Conservation (phyloP, 768 basidiomycete genomes). For the Suillus fuscotomentosus region DNA sequence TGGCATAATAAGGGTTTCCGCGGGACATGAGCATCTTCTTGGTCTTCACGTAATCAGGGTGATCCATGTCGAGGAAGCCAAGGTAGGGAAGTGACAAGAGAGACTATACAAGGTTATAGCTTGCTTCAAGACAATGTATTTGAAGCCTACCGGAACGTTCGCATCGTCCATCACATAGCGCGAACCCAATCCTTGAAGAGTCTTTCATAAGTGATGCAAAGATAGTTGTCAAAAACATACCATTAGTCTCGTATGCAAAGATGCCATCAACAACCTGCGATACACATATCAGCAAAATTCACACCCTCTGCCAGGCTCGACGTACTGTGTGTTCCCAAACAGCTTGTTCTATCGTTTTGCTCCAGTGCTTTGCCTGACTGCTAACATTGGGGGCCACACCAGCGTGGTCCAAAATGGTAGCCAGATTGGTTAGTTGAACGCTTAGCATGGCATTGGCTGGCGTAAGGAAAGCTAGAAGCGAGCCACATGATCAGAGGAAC, state of each 20-base stretch:
- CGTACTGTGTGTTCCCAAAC: conserved; percentile 62
- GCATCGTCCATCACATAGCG: conserved; percentile 85
- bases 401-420: conserved; percentile 52
- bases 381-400: conserved; percentile 51
- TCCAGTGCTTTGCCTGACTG: conserved; percentile 54
- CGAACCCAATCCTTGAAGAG: conserved; percentile 54
- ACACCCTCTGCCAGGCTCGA: background rate
- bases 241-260: conserved; percentile 80
- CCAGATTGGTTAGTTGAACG: conserved; percentile 65
- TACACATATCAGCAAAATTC: background rate
- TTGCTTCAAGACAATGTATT: background rate
- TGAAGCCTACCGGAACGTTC: conserved; percentile 66
- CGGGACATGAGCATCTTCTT: conserved; percentile 58
- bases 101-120: conserved; percentile 41
- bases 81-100: conserved; percentile 79
- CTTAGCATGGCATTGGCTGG: conserved; percentile 84
- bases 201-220: background rate
- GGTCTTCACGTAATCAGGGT: conserved; percentile 65
- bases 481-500: background rate
- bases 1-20: conserved; percentile 68
- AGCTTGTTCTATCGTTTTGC: conserved; percentile 53
- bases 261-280: conserved; percentile 59
- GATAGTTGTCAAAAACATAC: conserved; percentile 26
- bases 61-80: conserved; percentile 62
- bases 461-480: conserved; percentile 60